Percentiles rank a stretch among this genome's conserved stretches.
Evolutionary conservation across 1,139 yeast species (phyloP).

Genomic region (Zygosaccharomyces sapae): DNA sequence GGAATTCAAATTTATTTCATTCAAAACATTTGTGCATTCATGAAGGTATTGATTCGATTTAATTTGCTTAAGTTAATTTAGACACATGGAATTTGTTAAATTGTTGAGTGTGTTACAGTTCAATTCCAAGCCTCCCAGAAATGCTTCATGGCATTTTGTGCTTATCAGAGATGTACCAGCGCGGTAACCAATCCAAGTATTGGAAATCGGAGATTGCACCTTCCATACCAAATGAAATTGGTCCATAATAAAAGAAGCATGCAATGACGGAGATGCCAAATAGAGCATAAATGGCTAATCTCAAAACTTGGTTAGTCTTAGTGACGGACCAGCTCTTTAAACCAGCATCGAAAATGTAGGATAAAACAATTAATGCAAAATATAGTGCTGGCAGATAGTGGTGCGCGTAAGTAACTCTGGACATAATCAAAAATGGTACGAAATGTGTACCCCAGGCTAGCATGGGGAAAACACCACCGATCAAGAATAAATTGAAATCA

Average conservation of each 20-base stretch:
- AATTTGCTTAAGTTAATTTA: neutral
- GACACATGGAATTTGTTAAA: slow-evolving; percentile 1
- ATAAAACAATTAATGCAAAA: slow-evolving; percentile 82
- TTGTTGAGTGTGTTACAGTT: neutral
- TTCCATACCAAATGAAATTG: slow-evolving; percentile 84
- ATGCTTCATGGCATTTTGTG: slow-evolving; percentile 9
- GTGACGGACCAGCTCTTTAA: slow-evolving; percentile 41
- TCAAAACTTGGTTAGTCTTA: slow-evolving; percentile 32
- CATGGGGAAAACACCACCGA: slow-evolving; percentile 88
- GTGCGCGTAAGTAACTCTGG: slow-evolving; percentile 95
- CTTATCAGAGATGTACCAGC: slow-evolving; percentile 58
- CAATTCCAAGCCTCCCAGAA: neutral
- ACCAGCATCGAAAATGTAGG: slow-evolving; percentile 67
- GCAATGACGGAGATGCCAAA: slow-evolving; percentile 59
- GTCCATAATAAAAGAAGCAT: slow-evolving; percentile 68
- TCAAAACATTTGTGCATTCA: slow-evolving; percentile 2
- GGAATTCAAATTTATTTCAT: neutral
- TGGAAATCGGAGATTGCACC: slow-evolving; percentile 68
- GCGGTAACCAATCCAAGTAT: slow-evolving; percentile 67
- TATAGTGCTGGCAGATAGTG: slow-evolving; percentile 95
- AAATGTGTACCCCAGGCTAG: slow-evolving; percentile 94
- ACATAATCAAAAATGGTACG: slow-evolving; percentile 88
- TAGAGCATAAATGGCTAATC: slow-evolving; percentile 37
- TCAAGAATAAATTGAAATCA: slow-evolving; percentile 45
- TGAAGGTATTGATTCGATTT: slow-evolving; percentile 3